Evolutionary conservation across 75 land plant species (phyloP).

Genomic region (Pinus taeda): DNA sequence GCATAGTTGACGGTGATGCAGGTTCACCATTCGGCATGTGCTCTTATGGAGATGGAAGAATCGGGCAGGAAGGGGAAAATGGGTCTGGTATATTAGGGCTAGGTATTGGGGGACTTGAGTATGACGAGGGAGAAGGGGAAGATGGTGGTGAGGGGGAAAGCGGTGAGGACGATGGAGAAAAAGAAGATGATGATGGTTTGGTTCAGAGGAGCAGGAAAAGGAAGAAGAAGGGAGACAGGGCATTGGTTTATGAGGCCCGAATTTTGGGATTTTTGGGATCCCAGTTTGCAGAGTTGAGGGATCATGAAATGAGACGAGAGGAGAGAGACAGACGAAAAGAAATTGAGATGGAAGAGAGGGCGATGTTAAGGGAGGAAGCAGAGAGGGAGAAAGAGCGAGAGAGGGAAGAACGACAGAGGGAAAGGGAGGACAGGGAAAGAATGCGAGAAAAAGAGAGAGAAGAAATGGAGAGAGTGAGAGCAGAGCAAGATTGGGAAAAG

Average conservation of each 20-base stretch:
- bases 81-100: not conserved
- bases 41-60: constrained; percentile 7
- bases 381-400: constrained; percentile 7
- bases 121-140: constrained; percentile 10
- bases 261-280: constrained; percentile 10
- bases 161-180: constrained; percentile 7
- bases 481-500: constrained; percentile 3
- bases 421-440: constrained; percentile 12
- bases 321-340: constrained; percentile 11
- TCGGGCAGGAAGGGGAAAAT: constrained; percentile 7
- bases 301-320: constrained; percentile 10
- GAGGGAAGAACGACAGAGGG: constrained; percentile 11
- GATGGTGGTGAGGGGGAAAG: constrained; percentile 3
- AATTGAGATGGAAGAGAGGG: constrained; percentile 10
- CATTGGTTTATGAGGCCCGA: constrained; percentile 6
- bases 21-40: constrained; percentile 4
- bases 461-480: constrained; percentile 9
- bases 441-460: constrained; percentile 10
- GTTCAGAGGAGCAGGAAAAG: constrained; percentile 8
- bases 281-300: constrained; percentile 8
- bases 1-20: constrained; percentile 7
- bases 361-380: not conserved
- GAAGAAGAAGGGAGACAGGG: constrained; percentile 6
- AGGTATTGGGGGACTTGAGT: constrained; percentile 8
- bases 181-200: constrained; percentile 8